Evolutionary conservation across 2,329 filamentous ascomycete genomes (phyloP), one percentile per base, ranked within the genome.

Genomic region (Colletotrichum orbiculare): DNA sequence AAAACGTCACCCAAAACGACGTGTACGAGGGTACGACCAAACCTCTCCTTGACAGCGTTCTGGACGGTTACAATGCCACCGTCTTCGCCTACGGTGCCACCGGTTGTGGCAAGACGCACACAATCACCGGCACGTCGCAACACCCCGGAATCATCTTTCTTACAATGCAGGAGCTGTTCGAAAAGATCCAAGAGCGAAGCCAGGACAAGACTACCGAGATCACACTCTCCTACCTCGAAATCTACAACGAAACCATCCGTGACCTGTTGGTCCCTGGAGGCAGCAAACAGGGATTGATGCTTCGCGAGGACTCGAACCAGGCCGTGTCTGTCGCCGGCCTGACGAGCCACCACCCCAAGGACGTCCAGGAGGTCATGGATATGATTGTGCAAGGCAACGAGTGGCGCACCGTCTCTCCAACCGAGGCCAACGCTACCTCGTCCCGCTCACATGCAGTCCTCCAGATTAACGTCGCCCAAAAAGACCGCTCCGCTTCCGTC

Each of bases 1-100:
- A 98, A 65, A 97, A 95, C 75, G 92, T 92, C 15, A 90, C 90
- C 7, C 96, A 99, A 74, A 90, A 87, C 64, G 96, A 99, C 74
- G 93, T 99, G 1, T 99, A 98, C 82, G 96, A 98, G 77, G 87
- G 92, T 12, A 98, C 96, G 0, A 97, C 95, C 2, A 92, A 91
- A 77, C 88, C 83, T 60, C 86, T 99, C n/a, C 87, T 99, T 67
- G 95, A 98, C 76, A 97, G 91, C 75, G 94, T 99, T 13, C 84
- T 99, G 64, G 94, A 99, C 71, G 96, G 96, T 69, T 99, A 97
- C 84, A 99, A 99, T 82, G 96, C 96, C 52, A 99, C 96, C 0
- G 96, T 99, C 5, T 99, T 99, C 76, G 96, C 96, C 54, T 99
- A 99, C 77, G 96, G 96, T 71, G 96, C 96, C 43, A 99, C 96